Evolutionary conservation across 306 rosid genomes (phyloP), one percentile per base, ranked within the genome.

Genomic region (Vicia villosa): DNA sequence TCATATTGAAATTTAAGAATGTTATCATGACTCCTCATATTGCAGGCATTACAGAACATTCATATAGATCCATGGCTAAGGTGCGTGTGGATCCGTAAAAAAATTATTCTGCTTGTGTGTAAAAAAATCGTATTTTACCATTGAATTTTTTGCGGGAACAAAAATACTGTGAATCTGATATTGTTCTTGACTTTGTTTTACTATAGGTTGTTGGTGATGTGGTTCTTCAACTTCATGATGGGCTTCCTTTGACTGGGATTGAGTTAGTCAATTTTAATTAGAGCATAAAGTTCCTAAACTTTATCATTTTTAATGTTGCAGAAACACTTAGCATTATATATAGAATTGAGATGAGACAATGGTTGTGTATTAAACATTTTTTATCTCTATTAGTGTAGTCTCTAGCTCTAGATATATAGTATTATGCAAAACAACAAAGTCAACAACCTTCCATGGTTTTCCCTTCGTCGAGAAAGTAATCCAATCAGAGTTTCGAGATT

Each of bases 51-150:
- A 90, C 97, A 0, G 98, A 93, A 69, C 55, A 71, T 52, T 82
- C 98, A 64, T 93, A 85, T 67, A 81, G 96, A 79, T 47, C 87
- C 78, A 90, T 86, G 98, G 86, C 98, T 49, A 90, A 90, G 97
- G 96, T 90, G 32, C 24, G 91, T 86, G 63, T 63, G 64, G 8
- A 26, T 60, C 52, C 3, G 24, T 50, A 12, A 15, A 57, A 34
- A 8, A 14, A 14, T 12, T 24, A 21, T 49, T 57, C 9, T 30
- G 16, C 13, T 34, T 3, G 9, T 57, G 42, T 37, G 51, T 54
- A 16, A 20, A 36, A n/a, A n/a, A n/a, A n/a, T n/a, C n/a, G n/a
- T n/a, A n/a, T n/a, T n/a, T n/a, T n/a, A n/a, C n/a, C n/a, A n/a
- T 22, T 38, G 24, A 55, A 70, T 40, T 63, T 32, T 17, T 50